Base-by-base conservation (phyloP, 345 rosid genomes). In the Tarenaya hassleriana region DNA sequence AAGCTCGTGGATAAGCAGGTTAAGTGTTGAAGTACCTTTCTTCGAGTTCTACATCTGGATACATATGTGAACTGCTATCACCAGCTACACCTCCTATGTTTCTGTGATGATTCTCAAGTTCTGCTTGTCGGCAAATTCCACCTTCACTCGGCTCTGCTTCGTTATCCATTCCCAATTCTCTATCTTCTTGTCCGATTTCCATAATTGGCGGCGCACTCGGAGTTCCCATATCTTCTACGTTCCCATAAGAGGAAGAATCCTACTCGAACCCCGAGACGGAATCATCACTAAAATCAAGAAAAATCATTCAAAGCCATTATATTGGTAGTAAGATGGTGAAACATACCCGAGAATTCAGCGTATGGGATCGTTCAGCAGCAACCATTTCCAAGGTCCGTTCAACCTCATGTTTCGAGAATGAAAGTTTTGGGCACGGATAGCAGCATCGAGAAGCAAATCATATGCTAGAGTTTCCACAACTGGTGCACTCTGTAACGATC, bases 401-500 rank as follows among this genome's bases (percentile, higher is more conserved):
- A 8, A 66, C 60, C 79, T 64, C 67, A 92, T 69, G 70, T 92
- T 92, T 52, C 74, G 73, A 38, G 88, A 75, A 69, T 78, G 82
- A 56, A 92, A 85, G 39, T 57, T 74, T 63, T 79, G 88, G 48
- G 78, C 78, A 54, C 81, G 86, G 83, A 80, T 77, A 51, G 97
- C 84, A 75, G 90, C 96, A 71, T 92, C 98, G 17, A 88, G 50
- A 50, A 83, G 71, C 44, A 92, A 68, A 78, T 88, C 91, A 43
- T 92, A 92, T 27, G 97, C 98, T 47, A 85, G 77, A 56, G 98
- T 92, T 75, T 92, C 98, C 57, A 83, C 96, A n/a, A 92, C 94
- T 59, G 95, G 73, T 42, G 88, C 88, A 63, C 82, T 80, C 96
- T 92, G 64, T 21, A 37, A 69, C 56, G 43, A 12, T 32, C 11